These are phyloP conservation scores for Debaryomyces sp. DNA, from an alignment of 1,139 yeast genomes.

Conservation along the genomic window DNA sequence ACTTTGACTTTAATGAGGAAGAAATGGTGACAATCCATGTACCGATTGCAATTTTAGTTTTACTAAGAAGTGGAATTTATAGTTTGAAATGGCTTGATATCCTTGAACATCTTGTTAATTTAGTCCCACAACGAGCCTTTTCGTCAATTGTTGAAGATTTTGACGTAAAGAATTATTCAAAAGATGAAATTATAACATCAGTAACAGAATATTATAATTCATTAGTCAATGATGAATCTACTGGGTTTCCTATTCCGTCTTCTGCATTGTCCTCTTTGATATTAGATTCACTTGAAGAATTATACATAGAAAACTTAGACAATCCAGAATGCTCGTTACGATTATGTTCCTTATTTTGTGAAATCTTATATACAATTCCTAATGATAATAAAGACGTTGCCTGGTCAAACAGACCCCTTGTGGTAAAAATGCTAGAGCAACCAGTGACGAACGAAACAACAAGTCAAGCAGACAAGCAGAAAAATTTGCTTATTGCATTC, in stretches of 20 bases:
- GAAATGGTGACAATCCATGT: conserved; percentile 79
- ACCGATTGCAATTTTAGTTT: conserved; percentile 64
- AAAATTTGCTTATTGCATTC: conserved; percentile 34
- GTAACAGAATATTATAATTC: conserved; percentile 14
- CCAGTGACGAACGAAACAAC: conserved; percentile 16
- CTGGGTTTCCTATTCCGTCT: conserved; percentile 42
- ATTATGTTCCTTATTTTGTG: conserved; percentile 43
- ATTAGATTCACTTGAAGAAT: conserved; percentile 33
- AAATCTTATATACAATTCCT: conserved; percentile 51
- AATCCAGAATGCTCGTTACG: conserved; percentile 23
- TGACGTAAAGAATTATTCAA: conserved; percentile 18
- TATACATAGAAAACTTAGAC: conserved; percentile 31
- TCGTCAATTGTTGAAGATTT: conserved; percentile 37
- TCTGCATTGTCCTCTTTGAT: conserved; percentile 48
- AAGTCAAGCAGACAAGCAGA: conserved; percentile 20
- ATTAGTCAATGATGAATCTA: conserved; percentile 19
- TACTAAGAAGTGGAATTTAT: conserved; percentile 23
- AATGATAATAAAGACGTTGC: conserved; percentile 24
- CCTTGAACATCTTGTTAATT: conserved; percentile 40
- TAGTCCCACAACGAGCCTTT: conserved; percentile 64
- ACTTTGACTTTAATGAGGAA: conserved; percentile 79
- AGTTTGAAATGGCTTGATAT: conserved; percentile 32
- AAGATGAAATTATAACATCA: conserved; percentile 22
- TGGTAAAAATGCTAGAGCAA: conserved; percentile 30
- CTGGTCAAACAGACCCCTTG: conserved; percentile 22